Percentiles rank a stretch among this genome's conserved stretches.
These are phyloP conservation scores for Vaccinium myrtillus DNA, from an alignment of 148 eudicot species.

Conservation along the genomic window DNA sequence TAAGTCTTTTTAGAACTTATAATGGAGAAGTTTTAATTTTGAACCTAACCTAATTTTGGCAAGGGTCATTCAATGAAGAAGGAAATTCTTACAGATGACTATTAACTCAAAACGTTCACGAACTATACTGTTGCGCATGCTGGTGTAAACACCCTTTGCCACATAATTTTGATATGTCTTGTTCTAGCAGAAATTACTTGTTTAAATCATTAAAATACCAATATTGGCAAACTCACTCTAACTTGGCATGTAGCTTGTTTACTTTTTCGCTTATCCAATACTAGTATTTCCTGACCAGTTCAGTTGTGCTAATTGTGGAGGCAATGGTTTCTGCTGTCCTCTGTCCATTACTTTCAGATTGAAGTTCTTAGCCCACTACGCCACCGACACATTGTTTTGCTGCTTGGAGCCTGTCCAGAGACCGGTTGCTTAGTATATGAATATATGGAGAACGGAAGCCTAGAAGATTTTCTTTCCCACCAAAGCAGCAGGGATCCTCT, in stretches of 20 bases:
- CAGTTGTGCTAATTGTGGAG: constrained; percentile 11
- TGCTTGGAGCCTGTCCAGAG: constrained; percentile 79
- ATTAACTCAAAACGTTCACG: not conserved
- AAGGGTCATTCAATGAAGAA: not conserved
- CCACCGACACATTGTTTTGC: constrained; percentile 67
- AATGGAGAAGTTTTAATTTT: not conserved
- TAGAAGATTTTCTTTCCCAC: constrained; percentile 50
- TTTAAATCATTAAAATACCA: not conserved
- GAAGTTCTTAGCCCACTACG: constrained; percentile 65
- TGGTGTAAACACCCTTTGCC: not conserved
- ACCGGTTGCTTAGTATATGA: constrained; percentile 70
- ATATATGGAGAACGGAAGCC: constrained; percentile 70
- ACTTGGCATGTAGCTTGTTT: not conserved
- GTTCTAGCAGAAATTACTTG: not conserved
- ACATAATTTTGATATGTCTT: not conserved
- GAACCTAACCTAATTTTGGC: not conserved
- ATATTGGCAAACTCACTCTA: not conserved
- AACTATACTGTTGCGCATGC: not conserved
- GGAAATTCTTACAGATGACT: not conserved
- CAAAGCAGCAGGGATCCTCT: constrained; percentile 38
- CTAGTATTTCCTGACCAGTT: not conserved
- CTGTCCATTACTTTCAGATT: constrained; percentile 38
- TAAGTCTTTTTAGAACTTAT: not conserved
- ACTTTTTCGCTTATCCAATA: not conserved
- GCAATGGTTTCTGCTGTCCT: constrained; percentile 11